Evolutionary conservation across 2,329 filamentous ascomycete genomes (phyloP).

Genomic region (Aspergillus sojae): DNA sequence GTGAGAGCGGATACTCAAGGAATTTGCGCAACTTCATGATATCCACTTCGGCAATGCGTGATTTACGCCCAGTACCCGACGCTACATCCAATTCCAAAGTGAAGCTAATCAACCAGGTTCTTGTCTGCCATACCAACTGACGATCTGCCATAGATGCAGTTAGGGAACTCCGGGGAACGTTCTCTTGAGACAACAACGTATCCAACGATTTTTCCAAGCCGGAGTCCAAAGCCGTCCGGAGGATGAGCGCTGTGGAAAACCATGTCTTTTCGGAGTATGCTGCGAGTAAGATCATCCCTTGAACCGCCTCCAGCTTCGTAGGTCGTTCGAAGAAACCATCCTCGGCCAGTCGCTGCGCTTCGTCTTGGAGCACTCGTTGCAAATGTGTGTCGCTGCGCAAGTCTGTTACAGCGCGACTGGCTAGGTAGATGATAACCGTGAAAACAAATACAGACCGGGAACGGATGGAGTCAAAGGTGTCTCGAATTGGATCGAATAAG

Average conservation of each 20-base stretch:
- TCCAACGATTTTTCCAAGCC: slow-evolving; percentile 40
- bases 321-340: slow-evolving; percentile 41
- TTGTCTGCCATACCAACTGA: slow-evolving; percentile 38
- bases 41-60: slow-evolving; percentile 37
- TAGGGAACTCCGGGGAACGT: slow-evolving; percentile 36
- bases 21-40: slow-evolving; percentile 36
- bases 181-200: slow-evolving; percentile 32
- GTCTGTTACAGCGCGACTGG: slow-evolving; percentile 37
- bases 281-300: slow-evolving; percentile 40
- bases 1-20: slow-evolving; percentile 38
- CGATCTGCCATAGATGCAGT: slow-evolving; percentile 38
- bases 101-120: slow-evolving; percentile 40
- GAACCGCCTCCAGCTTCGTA: slow-evolving; percentile 39
- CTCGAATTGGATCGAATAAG: slow-evolving; percentile 39
- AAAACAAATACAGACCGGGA: slow-evolving; percentile 41
- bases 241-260: slow-evolving; percentile 40
- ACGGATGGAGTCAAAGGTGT: slow-evolving; percentile 40
- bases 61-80: slow-evolving; percentile 39
- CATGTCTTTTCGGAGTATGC: slow-evolving; percentile 42
- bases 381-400: slow-evolving; percentile 35
- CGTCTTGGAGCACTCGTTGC: slow-evolving; percentile 39
- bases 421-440: slow-evolving; percentile 39
- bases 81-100: slow-evolving; percentile 39
- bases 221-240: slow-evolving; percentile 38
- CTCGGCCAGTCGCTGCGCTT: slow-evolving; percentile 38